Base-by-base conservation (phyloP, 805 yeast species). In the Nakazawaea peltata region DNA sequence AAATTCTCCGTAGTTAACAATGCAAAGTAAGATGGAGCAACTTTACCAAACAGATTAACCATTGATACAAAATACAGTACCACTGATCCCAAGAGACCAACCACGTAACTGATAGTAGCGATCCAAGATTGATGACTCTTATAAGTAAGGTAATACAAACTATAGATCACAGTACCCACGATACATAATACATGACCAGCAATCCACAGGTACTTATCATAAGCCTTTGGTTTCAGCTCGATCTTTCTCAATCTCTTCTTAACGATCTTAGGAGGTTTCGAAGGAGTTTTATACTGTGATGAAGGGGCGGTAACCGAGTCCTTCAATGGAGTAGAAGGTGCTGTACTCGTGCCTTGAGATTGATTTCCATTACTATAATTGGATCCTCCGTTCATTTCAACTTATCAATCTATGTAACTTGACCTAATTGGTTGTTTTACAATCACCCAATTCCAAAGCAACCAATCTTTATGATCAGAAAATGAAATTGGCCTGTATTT, bases 1-100 rank as follows among this genome's bases (percentile, higher is more conserved):
- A 81, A 81, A 52, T 83, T 82, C 45, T 75, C 85, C 17, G 85
- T 73, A 8, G 87, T 77, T 36, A 84, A 50, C 51, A 87, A 60
- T 4, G 77, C 73, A 37, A 70, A 69, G 50, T 75, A 67, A 4
- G 77, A 66, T 5, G 94, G 94, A 34, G 69, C 63, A 19, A 64
- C 59, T 14, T 74, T 61, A 17, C 77, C 77, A 59, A 77, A 78
- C 44, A 74, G 74, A 31, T 79, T 78, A 22, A 68, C 47, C 34
- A 74, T 60, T 1, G 84, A 67, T 28, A 77, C 59, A 1, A 66
- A 41, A 46, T 75, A 68, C 4, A 87, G 65, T 10, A 59, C 34
- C 25, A 71, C 49, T 1, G 76, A 69, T 12, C 88, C 88, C 5
- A 73, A 30, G 12, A 81, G 57, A 5, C 81, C 51, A 27, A 76